Base-by-base conservation (phyloP, 768 basidiomycete genomes). In the Candolleomyces aberdarensis region DNA sequence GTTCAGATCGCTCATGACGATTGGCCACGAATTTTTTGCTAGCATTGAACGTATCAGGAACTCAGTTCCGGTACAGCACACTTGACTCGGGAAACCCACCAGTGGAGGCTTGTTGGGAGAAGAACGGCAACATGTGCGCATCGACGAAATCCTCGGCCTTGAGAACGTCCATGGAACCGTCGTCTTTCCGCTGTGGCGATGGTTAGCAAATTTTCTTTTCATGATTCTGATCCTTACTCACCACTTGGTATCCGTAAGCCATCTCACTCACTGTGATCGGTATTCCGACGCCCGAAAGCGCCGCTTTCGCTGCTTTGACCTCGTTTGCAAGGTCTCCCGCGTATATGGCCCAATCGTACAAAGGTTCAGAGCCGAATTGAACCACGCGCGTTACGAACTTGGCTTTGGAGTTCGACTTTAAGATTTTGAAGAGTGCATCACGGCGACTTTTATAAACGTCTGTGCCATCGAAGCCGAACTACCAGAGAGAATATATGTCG, bases 61-160 rank as follows among this genome's bases (percentile, higher is more conserved):
- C 29, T 1, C 51, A 20, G 9, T 1, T n/a, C 29, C 14, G 10
- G 0, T 40, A 39, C n/a, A 47, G 9, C 20, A 19, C 46, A 7
- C n/a, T 5, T 44, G 31, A 4, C 36, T 36, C 36, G 36, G 20
- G 17, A 40, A 29, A 59, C 76, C 57, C 61, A 85, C 86, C 83
- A 26, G 75, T 85, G 1, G 85, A 85, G 40, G 85, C 86, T 31
- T 77, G 43, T 43, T 75, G 65, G 0, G 82, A 79, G 69, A 89
- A 90, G 74, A 89, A 89, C 2, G 89, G 88, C 36, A 90, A 72
- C 76, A 88, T 88, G 67, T 91, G 89, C 0, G 81, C 82, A 63
- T 89, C 84, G 53, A 91, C 83, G 50, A 79, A 76, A 65, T 90
- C 86, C 8, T 89, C 73, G 0, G 85, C 83, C 59, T 82, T 72